Base-by-base conservation (phyloP, 1,284 basidiomycete species). In the Ustilago xerochloae region DNA sequence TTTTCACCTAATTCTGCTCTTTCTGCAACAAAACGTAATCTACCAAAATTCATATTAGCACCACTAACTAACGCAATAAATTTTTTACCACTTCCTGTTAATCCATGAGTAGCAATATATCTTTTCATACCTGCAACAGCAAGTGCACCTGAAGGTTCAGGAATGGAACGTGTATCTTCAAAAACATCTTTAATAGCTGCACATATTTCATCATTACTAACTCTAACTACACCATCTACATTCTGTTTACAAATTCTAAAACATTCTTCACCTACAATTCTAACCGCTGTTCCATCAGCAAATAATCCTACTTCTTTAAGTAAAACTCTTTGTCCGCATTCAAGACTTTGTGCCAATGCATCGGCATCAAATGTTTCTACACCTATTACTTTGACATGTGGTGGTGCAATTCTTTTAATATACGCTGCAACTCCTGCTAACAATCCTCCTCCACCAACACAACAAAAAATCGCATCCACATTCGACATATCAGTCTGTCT, bases 121-220 rank as follows among this genome's bases (percentile, higher is more conserved):
- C 90, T 90, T 84, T 99, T 99, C 75, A 97, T 87, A 2, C 94
- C 93, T 5, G 97, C 97, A 20, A 99, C 87, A 0, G 92, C 91
- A 5, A 98, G 88, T 0, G 97, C 96, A n/a, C 97, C 97, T 1
- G 97, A 92, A 0, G 97, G 97, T 85, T 99, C 97, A 2, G 96
- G 96, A 20, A 84, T 75, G 16, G 78, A 75, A 3, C 82, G 69
- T 0, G 81, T 83, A 43, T 84, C 82, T 88, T 99, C 95, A 81
- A 98, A 99, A 26, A 98, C 91, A 82, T 99, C 97, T 86, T 98
- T 98, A 87, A 99, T 98, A 16, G 95, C 94, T 4, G 97, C 97
- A 83, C 97, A 99, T 58, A 99, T 91, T 84, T 97, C 97, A 82
- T 99, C 97, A 74, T 97, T 99, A 84, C 91, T 90, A 20, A 92